phyloP scores from a whole-genome alignment of 2,329 filamentous ascomycete species.

The Hypoxylon sp. region DNA sequence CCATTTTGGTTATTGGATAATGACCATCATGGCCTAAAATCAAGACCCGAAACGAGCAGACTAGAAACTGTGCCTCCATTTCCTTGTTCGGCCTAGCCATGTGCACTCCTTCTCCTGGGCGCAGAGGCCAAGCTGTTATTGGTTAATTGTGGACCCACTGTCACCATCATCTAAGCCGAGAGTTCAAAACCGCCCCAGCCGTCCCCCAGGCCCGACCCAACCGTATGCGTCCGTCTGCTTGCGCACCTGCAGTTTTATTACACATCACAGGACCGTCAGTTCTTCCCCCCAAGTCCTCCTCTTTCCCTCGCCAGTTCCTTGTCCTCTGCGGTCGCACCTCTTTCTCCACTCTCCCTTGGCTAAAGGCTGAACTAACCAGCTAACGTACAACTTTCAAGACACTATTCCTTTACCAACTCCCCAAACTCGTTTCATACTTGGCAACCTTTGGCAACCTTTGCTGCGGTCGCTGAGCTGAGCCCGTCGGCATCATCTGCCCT shows the following conservation, averaged over 20 bases:
- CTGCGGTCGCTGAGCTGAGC: constrained; percentile 19
- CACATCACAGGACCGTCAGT: constrained; percentile 38
- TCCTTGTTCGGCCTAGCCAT: constrained; percentile 34
- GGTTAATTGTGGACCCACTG: constrained; percentile 28
- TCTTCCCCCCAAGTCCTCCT: constrained; percentile 23
- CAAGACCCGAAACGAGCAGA: constrained; percentile 37
- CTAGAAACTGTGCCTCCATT: constrained; percentile 26
- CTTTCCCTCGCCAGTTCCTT: constrained; percentile 23
- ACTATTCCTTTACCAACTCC: constrained; percentile 37
- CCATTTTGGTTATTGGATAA: background rate
- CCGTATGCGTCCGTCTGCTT: constrained; percentile 29
- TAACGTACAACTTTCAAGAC: constrained; percentile 31
- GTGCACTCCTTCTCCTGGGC: constrained; percentile 21
- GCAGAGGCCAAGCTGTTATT: constrained; percentile 23
- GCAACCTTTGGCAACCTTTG: constrained; percentile 11
- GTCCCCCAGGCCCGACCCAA: constrained; percentile 28
- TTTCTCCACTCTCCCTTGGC: constrained; percentile 40
- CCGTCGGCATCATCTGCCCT: constrained; percentile 30
- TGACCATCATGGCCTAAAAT: constrained; percentile 27
- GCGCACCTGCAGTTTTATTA: constrained; percentile 34
- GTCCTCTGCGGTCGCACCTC: constrained; percentile 39
- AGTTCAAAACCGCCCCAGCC: constrained; percentile 33
- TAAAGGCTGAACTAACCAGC: constrained; percentile 35
- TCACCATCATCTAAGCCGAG: constrained; percentile 33
- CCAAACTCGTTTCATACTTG: constrained; percentile 30